Evolutionary conservation across 371 early-diverging fungal genomes (phyloP).

Genomic region (Lichtheimia ramosa): DNA sequence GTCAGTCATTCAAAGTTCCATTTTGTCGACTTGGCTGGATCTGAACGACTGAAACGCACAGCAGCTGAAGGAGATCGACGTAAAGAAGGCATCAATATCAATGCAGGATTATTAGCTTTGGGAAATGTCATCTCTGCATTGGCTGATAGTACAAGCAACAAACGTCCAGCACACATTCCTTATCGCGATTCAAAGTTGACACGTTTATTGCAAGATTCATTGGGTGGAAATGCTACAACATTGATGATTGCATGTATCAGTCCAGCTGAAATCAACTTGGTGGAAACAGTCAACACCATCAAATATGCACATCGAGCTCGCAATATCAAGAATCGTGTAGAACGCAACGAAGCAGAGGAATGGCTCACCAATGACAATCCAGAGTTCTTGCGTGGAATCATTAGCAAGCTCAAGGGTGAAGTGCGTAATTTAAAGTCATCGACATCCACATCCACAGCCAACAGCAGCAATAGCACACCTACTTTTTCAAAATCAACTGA

Average conservation of each 20-base stretch:
- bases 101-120: slow-evolving; percentile 96
- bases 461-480: slow-evolving; percentile 1
- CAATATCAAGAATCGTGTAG: slow-evolving; percentile 81
- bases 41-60: slow-evolving; percentile 96
- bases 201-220: slow-evolving; percentile 91
- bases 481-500: neutral
- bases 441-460: slow-evolving; percentile 4
- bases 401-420: slow-evolving; percentile 57
- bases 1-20: slow-evolving; percentile 82
- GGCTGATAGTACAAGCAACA: slow-evolving; percentile 66
- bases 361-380: slow-evolving; percentile 61
- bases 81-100: slow-evolving; percentile 98
- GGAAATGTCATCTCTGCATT: slow-evolving; percentile 99
- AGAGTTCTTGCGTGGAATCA: slow-evolving; percentile 57
- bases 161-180: slow-evolving; percentile 74
- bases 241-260: slow-evolving; percentile 94
- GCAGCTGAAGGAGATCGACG: slow-evolving; percentile 92
- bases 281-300: slow-evolving; percentile 91
- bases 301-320: slow-evolving; percentile 90
- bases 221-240: slow-evolving; percentile 92
- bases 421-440: slow-evolving; percentile 45
- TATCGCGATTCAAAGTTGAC: slow-evolving; percentile 99
- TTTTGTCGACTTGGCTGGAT: slow-evolving; percentile 99
- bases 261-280: slow-evolving; percentile 76
- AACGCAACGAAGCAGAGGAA: slow-evolving; percentile 69